Base-by-base conservation (phyloP, 345 rosid genomes). In the Chamaenerion angustifolium region DNA sequence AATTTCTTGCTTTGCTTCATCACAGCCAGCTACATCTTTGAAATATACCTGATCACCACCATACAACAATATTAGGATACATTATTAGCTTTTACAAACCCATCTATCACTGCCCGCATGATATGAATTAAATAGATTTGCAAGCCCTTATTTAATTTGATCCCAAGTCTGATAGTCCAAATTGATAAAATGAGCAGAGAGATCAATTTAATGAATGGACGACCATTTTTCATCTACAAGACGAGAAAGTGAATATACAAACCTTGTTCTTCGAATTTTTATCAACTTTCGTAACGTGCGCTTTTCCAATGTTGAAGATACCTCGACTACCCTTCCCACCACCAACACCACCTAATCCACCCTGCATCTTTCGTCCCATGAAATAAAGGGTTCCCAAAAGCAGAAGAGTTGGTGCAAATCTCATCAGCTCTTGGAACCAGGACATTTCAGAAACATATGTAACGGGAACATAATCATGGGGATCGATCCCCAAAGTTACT, bases 21-120 rank as follows among this genome's bases (percentile, higher is more conserved):
- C 98, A 48, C 96, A 90, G 19, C 98, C 98, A 50, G 96, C 98
- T 16, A 90, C 98, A 56, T 86, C 98, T 69, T 83, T 86, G 55
- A 90, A 90, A 59, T 65, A 82, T 21, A 87, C 80, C 96, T 88
- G 62, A 11, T 19, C 42, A 51, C 58, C 56, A 61, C 12, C 18
- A 47, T 17, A 0, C 12, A n/a, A 11, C 10, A 46, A n/a, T n/a
- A n/a, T n/a, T n/a, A n/a, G n/a, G n/a, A n/a, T n/a, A n/a, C n/a
- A 46, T 16, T 46, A 47, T 45, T 23, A 23, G 27, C 27, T 23
- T 23, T 23, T 23, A 5, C 27, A 23, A 23, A 23, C 27, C 27
- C 27, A 23, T 23, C 27, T 23, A 23, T 23, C 5, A 23, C n/a
- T 2, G 27, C 5, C 27, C 2, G 5, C 5, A 23, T 23, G 27